These are phyloP conservation scores for Cercospora sojina DNA, from an alignment of 2,329 filamentous ascomycete genomes.

Conservation along the genomic window DNA sequence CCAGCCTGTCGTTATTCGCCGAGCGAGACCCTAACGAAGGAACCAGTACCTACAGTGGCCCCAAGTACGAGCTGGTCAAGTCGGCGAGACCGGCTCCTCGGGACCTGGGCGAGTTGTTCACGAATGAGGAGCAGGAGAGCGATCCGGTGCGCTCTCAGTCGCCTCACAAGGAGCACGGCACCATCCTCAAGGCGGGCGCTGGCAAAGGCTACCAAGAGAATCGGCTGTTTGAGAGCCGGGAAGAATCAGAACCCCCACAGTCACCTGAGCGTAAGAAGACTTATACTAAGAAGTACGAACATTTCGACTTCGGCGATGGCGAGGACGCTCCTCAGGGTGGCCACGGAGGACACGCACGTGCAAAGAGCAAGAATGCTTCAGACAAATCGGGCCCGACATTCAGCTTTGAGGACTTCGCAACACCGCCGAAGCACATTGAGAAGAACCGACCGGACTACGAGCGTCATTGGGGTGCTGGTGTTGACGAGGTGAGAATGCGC, in stretches of 20 bases:
- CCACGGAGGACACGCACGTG: conserved; percentile 18
- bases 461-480: conserved; percentile 74
- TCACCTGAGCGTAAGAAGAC: conserved; percentile 56
- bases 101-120: conserved; percentile 69
- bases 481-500: conserved; percentile 56
- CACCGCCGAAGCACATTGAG: conserved; percentile 70
- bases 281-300: conserved; percentile 75
- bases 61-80: conserved; percentile 61
- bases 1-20: conserved; percentile 72
- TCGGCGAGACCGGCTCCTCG: conserved; percentile 70
- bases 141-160: conserved; percentile 34
- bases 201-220: conserved; percentile 54
- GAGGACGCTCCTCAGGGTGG: conserved; percentile 41
- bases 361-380: conserved; percentile 35
- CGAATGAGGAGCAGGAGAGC: conserved; percentile 46
- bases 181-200: conserved; percentile 50
- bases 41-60: conserved; percentile 46
- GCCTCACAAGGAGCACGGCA: conserved; percentile 38
- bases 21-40: conserved; percentile 63
- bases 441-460: conserved; percentile 67
- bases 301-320: conserved; percentile 78
- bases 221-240: conserved; percentile 58
- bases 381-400: conserved; percentile 64
- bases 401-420: conserved; percentile 85
- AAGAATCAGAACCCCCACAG: conserved; percentile 40